Percentiles rank a stretch among this genome's conserved stretches.
Conservation (phyloP, 2,329 filamentous ascomycete genomes). For the Lachnellula occidentalis region DNA sequence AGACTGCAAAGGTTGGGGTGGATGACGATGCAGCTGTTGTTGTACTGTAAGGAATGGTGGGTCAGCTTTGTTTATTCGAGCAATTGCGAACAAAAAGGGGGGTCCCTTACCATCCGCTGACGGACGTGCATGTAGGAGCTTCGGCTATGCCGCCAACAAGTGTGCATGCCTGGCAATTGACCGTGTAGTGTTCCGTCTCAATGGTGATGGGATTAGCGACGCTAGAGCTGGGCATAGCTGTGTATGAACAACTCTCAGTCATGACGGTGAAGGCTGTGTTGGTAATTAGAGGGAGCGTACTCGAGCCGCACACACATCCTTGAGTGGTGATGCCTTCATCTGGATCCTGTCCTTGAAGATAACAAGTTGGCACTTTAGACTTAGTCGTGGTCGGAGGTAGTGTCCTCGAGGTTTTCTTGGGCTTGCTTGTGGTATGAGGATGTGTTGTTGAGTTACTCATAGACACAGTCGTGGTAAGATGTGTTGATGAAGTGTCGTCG, state of each 20-base stretch:
- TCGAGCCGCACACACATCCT: no score
- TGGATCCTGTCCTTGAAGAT: no score
- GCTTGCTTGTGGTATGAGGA: no score
- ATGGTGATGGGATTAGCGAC: not conserved
- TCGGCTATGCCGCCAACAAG: not conserved
- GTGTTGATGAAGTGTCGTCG: no score
- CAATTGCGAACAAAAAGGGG: no score
- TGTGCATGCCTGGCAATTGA: not conserved
- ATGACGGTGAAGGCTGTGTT: not conserved
- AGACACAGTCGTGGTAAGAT: no score
- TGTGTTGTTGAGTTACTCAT: no score
- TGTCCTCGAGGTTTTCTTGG: no score
- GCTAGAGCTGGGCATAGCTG: not conserved
- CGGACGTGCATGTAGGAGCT: not conserved
- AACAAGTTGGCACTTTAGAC: no score
- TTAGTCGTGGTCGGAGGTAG: no score
- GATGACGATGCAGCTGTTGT: not conserved
- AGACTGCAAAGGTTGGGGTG: not conserved
- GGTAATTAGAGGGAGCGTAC: no score
- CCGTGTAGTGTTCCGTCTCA: not conserved
- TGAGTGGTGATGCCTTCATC: no score
- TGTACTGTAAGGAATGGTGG: not conserved
- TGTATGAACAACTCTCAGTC: not conserved
- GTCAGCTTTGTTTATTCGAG: not conserved
- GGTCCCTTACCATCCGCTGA: not conserved